Evolutionary conservation across 805 yeast species (phyloP), one percentile per base, ranked within the genome.

Genomic region (Ogataea methylovora): DNA sequence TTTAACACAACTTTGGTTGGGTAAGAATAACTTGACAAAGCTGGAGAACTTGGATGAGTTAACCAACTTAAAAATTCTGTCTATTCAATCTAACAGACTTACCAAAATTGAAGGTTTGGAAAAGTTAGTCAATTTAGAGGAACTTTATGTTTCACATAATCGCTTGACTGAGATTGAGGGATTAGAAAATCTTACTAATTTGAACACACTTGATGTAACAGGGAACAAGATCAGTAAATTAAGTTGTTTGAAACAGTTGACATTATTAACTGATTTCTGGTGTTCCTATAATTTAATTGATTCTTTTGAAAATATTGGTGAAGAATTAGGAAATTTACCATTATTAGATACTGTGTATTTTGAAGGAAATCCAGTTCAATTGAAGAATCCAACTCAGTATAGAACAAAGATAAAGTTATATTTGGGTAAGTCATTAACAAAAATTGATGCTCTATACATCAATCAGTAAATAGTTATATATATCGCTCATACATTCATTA

Each of bases 281-380:
- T 86, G 94, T 18, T 83, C 95, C 0, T 73, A 75, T 49, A 92
- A 90, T 56, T 57, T 72, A 46, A 56, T 92, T 16, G 70, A 73
- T 23, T 65, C 74, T 27, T 88, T 84, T 56, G 76, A 78, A 23
- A 79, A 85, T 33, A 61, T 92, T 30, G 78, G 75, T 33, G 55
- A 69, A 15, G 79, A 85, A 51, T 67, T 92, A 39, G 75, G 77
- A 11, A 61, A 63, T 26, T 61, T 85, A 33, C 71, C 75, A 2
- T 63, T 71, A 5, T 63, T 92, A 34, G 94, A 86, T 33, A 86
- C 95, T 0, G 95, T 92, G 5, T 92, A 92, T 53, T 76, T 92
- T 43, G 98, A 92, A 59, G 90, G 92, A 8, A 90, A 90, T 52
- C 97, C 97, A 3, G 55, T 92, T 14, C 96, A 92, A 48, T 45